These are phyloP conservation scores for Metschnikowia drakensbergensis DNA, from an alignment of 805 yeast species.

Conservation along the genomic window DNA sequence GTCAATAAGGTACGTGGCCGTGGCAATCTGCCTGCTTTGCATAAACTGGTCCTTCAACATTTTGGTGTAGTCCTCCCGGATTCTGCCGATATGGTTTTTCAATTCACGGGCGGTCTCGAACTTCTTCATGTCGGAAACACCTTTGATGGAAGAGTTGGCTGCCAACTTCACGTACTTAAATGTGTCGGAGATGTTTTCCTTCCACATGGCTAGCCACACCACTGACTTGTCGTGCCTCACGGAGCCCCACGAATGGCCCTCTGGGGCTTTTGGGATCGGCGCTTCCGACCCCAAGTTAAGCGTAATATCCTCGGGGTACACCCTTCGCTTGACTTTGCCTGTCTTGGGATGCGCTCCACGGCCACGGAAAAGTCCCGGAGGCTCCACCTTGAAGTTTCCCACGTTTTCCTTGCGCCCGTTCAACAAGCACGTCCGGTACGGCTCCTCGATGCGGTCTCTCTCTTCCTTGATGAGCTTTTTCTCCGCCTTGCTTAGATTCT, in stretches of 20 bases:
- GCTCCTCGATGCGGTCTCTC: slow-evolving; percentile 73
- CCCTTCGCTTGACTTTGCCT: slow-evolving; percentile 84
- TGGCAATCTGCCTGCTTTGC: slow-evolving; percentile 88
- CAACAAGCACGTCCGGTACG: slow-evolving; percentile 70
- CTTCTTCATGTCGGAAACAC: slow-evolving; percentile 84
- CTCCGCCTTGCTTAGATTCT: slow-evolving; percentile 63
- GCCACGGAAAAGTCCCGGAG: slow-evolving; percentile 94
- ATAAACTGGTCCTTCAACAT: slow-evolving; percentile 70
- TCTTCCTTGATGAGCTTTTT: slow-evolving; percentile 70
- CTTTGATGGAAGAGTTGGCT: slow-evolving; percentile 85
- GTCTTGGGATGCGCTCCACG: slow-evolving; percentile 97
- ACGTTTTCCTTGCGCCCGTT: slow-evolving; percentile 90
- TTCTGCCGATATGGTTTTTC: slow-evolving; percentile 63
- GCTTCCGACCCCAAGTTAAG: slow-evolving; percentile 74
- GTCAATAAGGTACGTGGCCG: slow-evolving; percentile 90
- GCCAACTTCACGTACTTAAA: slow-evolving; percentile 89
- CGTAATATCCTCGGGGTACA: slow-evolving; percentile 83
- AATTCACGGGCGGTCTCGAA: slow-evolving; percentile 91
- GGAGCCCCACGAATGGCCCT: slow-evolving; percentile 89
- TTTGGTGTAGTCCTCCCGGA: slow-evolving; percentile 69
- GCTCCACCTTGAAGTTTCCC: slow-evolving; percentile 92
- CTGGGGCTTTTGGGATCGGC: slow-evolving; percentile 76
- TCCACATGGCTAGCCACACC: slow-evolving; percentile 97
- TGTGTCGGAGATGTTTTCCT: slow-evolving; percentile 81
- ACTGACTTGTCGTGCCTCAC: slow-evolving; percentile 84